Conservation (phyloP, 306 rosid species). For the Lathyrus tuberosus region DNA sequence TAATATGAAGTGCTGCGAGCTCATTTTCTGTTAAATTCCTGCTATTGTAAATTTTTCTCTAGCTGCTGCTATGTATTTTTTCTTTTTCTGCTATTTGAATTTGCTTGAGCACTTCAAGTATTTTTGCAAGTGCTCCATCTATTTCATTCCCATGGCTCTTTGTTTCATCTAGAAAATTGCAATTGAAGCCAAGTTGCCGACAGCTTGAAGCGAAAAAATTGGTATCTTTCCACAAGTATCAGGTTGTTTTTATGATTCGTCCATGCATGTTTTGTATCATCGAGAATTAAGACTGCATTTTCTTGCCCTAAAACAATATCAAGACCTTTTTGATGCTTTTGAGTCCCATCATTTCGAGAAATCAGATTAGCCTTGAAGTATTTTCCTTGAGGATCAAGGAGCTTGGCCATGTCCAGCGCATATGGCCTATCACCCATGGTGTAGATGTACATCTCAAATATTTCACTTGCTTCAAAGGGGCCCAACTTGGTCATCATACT, state of each 20-base stretch:
- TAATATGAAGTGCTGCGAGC: no score
- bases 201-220: slow-evolving; percentile 90
- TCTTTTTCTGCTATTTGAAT: no score
- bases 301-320: slow-evolving; percentile 88
- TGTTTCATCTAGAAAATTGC: slow-evolving; percentile 73
- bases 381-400: slow-evolving; percentile 83
- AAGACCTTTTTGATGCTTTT: slow-evolving; percentile 86
- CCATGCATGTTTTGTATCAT: slow-evolving; percentile 94
- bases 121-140: slow-evolving; percentile 79
- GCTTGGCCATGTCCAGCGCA: slow-evolving; percentile 86
- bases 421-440: slow-evolving; percentile 95
- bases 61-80: no score
- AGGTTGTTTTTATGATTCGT: slow-evolving; percentile 76
- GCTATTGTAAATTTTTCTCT: no score
- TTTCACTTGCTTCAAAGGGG: slow-evolving; percentile 73
- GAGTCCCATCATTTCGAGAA: slow-evolving; percentile 93
- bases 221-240: slow-evolving; percentile 89
- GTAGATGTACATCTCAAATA: slow-evolving; percentile 87
- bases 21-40: no score
- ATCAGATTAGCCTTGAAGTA: slow-evolving; percentile 74
- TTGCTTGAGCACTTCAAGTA: slow-evolving; percentile 75
- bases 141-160: slow-evolving; percentile 74
- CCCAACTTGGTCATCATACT: slow-evolving; percentile 91
- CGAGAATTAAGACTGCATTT: slow-evolving; percentile 86
- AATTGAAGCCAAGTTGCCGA: slow-evolving; percentile 70